Evolutionary conservation across 257 asterid genomes (phyloP), one percentile per base, ranked within the genome.

Genomic region (Phtheirospermum japonicum): DNA sequence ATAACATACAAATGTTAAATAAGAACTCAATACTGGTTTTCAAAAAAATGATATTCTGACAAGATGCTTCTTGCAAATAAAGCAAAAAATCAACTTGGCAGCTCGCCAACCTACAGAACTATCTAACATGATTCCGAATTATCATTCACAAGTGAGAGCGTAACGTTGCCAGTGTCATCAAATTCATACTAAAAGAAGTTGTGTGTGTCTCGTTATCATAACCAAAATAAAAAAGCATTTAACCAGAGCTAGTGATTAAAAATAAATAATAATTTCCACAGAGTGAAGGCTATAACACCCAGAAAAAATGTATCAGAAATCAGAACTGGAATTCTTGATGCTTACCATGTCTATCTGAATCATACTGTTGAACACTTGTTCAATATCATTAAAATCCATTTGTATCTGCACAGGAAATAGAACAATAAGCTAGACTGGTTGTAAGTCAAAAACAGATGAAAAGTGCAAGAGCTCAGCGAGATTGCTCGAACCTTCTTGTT

Each of bases 261-360:
- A 63, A 69, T 51, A 58, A 63, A 34, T n/a, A 66, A 51, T 62
- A 67, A 55, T 57, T 36, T 30, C 49, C 42, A 51, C 13, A 63
- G 43, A 61, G 49, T 58, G 63, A 18, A 34, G 54, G 37, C 56
- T 18, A 61, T 46, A 17, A 14, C 49, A 17, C 51, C 46, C 59
- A 61, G 49, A 31, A 64, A 56, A 59, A 48, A 46, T 20, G 26
- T 62, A 36, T 32, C 40, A 62, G 42, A 69, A 66, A 55, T 40
- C 52, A 57, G 39, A 63, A 63, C 20, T 43, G 51, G 50, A 57
- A 48, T 62, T 31, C 18, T 36, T 65, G 71, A 62, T 40, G 67
- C 82, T 17, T 76, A 93, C 97, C 89, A 33, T 77, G 77, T 93
- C 99, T 23, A 93, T 84, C 78, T 67, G 86, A 74, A 89, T 79